Evolutionary conservation across 1,139 yeast genomes (phyloP).

Genomic region (Zhuliangozyma parablackwelliae): DNA sequence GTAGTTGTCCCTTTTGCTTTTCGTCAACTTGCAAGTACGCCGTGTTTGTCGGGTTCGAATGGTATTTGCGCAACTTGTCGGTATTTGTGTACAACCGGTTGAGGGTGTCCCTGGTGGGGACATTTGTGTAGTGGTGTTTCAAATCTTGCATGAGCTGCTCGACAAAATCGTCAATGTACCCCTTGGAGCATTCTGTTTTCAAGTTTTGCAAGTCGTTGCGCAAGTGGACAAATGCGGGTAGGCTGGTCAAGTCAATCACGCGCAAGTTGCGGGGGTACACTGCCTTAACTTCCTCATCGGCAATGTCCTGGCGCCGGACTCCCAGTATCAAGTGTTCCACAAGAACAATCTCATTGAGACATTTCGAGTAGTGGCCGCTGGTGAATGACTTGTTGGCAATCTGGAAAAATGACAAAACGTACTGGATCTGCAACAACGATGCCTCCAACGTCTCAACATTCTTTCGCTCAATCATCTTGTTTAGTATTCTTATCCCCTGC

Average conservation of each 20-base stretch:
- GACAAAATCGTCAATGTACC: conserved; percentile 55
- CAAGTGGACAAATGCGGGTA: conserved; percentile 59
- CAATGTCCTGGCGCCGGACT: conserved; percentile 21
- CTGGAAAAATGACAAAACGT: conserved; percentile 46
- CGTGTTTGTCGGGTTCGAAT: conserved; percentile 15
- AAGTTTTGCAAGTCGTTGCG: conserved; percentile 49
- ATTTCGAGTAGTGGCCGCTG: conserved; percentile 33
- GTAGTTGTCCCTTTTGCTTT: conserved; percentile 35
- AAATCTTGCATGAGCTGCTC: conserved; percentile 58
- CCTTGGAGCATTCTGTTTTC: conserved; percentile 59
- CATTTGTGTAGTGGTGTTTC: conserved; percentile 48
- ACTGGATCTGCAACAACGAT: conserved; percentile 59
- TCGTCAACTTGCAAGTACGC: conserved; percentile 33
- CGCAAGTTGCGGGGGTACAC: conserved; percentile 41
- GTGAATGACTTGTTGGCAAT: conserved; percentile 48
- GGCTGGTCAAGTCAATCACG: conserved; percentile 45
- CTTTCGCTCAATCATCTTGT: conserved; percentile 48
- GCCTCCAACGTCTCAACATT: conserved; percentile 64
- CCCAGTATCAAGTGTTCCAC: conserved; percentile 60
- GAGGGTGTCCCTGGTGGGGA: conserved; percentile 48
- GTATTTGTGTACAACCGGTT: conserved; percentile 38
- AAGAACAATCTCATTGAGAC: conserved; percentile 51
- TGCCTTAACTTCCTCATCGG: conserved; percentile 17
- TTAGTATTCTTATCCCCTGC: conserved; percentile 50
- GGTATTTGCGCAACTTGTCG: conserved; percentile 20